phyloP scores from a whole-genome alignment of 164 flowering plant species.

The Liquidambar formosana region DNA sequence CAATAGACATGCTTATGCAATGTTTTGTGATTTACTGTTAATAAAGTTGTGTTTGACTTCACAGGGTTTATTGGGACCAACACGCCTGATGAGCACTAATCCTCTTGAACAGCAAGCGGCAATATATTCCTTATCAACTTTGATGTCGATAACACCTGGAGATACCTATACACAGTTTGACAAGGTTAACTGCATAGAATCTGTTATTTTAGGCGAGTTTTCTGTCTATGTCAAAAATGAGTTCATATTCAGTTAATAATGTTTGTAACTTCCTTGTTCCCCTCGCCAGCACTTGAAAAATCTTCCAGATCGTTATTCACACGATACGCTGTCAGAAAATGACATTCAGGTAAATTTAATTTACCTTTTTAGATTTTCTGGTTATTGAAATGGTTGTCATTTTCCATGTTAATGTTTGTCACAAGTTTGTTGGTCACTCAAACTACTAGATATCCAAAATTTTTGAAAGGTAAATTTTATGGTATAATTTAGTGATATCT shows the following conservation, averaged over 20 bases:
- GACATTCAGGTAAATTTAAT: slow-evolving; percentile 78
- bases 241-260: not conserved
- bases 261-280: slow-evolving; percentile 10
- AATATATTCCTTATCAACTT: slow-evolving; percentile 62
- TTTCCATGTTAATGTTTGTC: no score
- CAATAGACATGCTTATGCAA: no score
- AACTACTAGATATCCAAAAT: no score
- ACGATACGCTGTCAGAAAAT: slow-evolving; percentile 73
- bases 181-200: slow-evolving; percentile 46
- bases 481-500: no score
- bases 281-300: slow-evolving; percentile 59
- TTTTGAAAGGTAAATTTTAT: no score
- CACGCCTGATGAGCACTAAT: slow-evolving; percentile 66
- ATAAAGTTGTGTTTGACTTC: slow-evolving; percentile 8
- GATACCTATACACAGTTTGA: slow-evolving; percentile 78
- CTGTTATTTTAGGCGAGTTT: not conserved
- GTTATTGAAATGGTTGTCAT: no score
- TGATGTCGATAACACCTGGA: slow-evolving; percentile 80
- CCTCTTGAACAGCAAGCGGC: slow-evolving; percentile 78
- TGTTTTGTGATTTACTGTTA: not conserved
- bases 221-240: not conserved
- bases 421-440: no score
- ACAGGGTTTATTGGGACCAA: slow-evolving; percentile 74
- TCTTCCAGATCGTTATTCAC: slow-evolving; percentile 66
- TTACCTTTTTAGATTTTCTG: no score